These are phyloP conservation scores for Dichomitus squalens DNA, from an alignment of 1,284 basidiomycete genomes.

Conservation along the genomic window DNA sequence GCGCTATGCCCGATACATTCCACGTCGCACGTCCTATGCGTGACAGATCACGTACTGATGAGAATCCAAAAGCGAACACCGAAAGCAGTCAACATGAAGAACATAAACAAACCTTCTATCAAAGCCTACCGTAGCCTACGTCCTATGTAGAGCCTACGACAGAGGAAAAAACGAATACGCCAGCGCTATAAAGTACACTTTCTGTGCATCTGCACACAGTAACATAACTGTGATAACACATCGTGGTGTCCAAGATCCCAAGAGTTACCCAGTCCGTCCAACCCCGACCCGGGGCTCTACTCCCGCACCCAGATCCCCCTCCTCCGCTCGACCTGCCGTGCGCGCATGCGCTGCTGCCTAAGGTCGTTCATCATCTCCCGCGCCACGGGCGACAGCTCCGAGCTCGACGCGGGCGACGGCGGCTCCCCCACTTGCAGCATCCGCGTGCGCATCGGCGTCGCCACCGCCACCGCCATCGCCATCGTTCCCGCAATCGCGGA, in stretches of 20 bases:
- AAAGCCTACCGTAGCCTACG: not conserved
- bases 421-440: conserved; percentile 30
- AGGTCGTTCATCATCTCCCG: conserved; percentile 67
- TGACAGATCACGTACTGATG: too few relatives aligned
- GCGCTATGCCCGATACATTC: too few relatives aligned
- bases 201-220: too few relatives aligned
- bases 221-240: too few relatives aligned
- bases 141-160: not conserved
- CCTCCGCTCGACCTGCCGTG: conserved; percentile 34
- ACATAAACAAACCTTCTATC: too few relatives aligned
- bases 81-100: too few relatives aligned
- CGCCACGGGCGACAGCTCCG: conserved; percentile 69
- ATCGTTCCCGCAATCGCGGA: not conserved
- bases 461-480: conserved; percentile 12
- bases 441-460: conserved; percentile 32
- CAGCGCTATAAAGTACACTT: not conserved
- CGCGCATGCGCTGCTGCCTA: conserved; percentile 54
- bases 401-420: conserved; percentile 69
- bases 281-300: not conserved
- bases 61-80: too few relatives aligned
- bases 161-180: not conserved
- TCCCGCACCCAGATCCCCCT: conserved; percentile 19
- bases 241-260: too few relatives aligned
- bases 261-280: not conserved
- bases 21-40: too few relatives aligned